Evolutionary conservation across 169 alveolate species (phyloP).

Genomic region (Neospora caninum): DNA sequence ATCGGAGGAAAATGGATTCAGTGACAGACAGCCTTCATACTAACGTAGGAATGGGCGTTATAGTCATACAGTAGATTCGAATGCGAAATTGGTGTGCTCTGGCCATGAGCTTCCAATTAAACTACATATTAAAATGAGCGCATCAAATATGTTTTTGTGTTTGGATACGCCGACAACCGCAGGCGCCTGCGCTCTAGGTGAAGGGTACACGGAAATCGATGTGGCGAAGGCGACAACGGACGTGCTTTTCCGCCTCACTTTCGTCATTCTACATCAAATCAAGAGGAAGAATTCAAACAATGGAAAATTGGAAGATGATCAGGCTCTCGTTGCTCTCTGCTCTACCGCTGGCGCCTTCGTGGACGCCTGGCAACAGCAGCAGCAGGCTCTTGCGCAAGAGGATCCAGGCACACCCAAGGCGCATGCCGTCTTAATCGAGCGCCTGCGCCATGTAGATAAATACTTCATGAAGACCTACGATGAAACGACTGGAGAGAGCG

Average conservation of each 20-base stretch:
- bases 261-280: background rate
- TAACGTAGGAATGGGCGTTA: no score
- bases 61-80: no score
- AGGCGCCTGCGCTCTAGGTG: background rate
- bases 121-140: no score
- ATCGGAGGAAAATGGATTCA: no score
- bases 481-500: background rate
- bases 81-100: background rate
- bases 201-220: background rate
- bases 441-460: background rate
- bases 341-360: background rate
- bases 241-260: background rate
- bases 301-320: background rate
- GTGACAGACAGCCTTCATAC: no score
- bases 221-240: background rate
- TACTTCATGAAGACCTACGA: background rate
- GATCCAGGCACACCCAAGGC: constrained; percentile 32
- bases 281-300: background rate
- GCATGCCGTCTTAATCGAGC: background rate
- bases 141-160: background rate
- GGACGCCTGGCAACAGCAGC: background rate
- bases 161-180: background rate
- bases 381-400: background rate
- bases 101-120: no score
- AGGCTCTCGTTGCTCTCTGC: background rate